Evolutionary conservation across 495 filamentous ascomycete species (phyloP).

Genomic region (Thermothielavioides terrestris): DNA sequence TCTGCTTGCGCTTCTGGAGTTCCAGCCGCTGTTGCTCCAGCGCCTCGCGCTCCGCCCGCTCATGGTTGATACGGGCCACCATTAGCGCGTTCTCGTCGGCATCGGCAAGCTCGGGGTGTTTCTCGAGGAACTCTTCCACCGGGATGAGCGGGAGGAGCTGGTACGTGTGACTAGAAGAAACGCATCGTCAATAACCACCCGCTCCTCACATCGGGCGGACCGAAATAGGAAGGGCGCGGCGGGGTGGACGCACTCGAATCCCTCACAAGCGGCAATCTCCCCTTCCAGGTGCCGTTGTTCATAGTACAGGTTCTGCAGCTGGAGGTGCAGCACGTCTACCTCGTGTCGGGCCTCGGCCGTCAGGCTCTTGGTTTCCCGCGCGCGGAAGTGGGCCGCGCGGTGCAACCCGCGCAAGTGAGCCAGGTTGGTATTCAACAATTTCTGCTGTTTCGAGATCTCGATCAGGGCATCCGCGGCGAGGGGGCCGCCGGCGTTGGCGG

Average conservation of each 20-base stretch:
- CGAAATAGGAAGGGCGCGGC: not conserved
- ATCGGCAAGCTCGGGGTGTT: slow-evolving; percentile 65
- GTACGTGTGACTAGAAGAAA: slow-evolving; percentile 66
- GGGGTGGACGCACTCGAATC: slow-evolving; percentile 80
- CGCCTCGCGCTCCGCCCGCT: slow-evolving; percentile 74
- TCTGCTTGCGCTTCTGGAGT: slow-evolving; percentile 82
- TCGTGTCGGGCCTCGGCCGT: slow-evolving; percentile 84
- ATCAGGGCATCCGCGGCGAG: slow-evolving; percentile 44
- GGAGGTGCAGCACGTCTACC: slow-evolving; percentile 83
- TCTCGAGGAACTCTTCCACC: slow-evolving; percentile 68
- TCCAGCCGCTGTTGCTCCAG: slow-evolving; percentile 82
- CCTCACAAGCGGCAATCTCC: slow-evolving; percentile 85
- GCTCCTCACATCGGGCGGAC: not conserved
- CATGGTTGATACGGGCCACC: slow-evolving; percentile 86
- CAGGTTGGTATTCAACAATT: slow-evolving; percentile 68
- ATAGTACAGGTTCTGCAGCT: slow-evolving; percentile 93
- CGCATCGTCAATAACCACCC: not conserved
- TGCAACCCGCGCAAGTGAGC: slow-evolving; percentile 76
- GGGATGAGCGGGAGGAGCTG: slow-evolving; percentile 74
- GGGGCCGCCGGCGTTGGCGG: slow-evolving; percentile 19
- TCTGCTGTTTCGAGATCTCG: slow-evolving; percentile 68
- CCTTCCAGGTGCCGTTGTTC: slow-evolving; percentile 84
- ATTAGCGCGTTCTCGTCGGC: slow-evolving; percentile 71
- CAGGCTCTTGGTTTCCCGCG: slow-evolving; percentile 75
- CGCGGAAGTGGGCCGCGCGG: slow-evolving; percentile 67